Percentiles rank a stretch among this genome's conserved stretches.
phyloP scores from a whole-genome alignment of 75 land plant species.

The Selaginella tamariscina region DNA sequence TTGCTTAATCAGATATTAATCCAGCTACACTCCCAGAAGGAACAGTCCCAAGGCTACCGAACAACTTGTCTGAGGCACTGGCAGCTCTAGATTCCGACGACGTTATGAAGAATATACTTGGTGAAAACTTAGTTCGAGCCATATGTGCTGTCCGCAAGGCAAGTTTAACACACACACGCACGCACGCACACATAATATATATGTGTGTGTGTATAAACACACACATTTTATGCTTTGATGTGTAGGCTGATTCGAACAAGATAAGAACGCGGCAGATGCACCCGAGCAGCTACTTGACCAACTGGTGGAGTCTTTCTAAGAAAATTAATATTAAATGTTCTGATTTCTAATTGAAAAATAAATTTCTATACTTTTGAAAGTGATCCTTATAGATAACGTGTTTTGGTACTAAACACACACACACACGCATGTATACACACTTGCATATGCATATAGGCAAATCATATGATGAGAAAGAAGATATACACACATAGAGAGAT shows the following conservation, averaged over 20 bases:
- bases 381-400: too few species aligned
- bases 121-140: slow-evolving; percentile 47
- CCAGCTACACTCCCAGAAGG: slow-evolving; percentile 32
- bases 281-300: not conserved
- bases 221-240: not conserved
- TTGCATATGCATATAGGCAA: too few species aligned
- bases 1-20: slow-evolving; percentile 42
- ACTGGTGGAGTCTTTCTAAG: not conserved
- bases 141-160: slow-evolving; percentile 49
- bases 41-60: slow-evolving; percentile 44
- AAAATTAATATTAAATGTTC: too few species aligned
- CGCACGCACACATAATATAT: not conserved
- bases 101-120: slow-evolving; percentile 43
- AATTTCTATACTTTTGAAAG: too few species aligned
- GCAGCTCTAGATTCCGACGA: slow-evolving; percentile 48
- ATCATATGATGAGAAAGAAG: too few species aligned
- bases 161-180: not conserved
- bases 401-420: too few species aligned
- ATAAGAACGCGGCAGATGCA: too few species aligned
- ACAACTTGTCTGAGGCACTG: slow-evolving; percentile 50
- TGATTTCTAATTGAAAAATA: too few species aligned
- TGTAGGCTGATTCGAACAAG: not conserved
- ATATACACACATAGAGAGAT: too few species aligned
- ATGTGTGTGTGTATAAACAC: not conserved
- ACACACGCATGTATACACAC: too few species aligned